Percentiles rank a stretch among this genome's conserved stretches.
Evolutionary conservation across 257 asterid genomes (phyloP).

Genomic region (Solanum tarijense): DNA sequence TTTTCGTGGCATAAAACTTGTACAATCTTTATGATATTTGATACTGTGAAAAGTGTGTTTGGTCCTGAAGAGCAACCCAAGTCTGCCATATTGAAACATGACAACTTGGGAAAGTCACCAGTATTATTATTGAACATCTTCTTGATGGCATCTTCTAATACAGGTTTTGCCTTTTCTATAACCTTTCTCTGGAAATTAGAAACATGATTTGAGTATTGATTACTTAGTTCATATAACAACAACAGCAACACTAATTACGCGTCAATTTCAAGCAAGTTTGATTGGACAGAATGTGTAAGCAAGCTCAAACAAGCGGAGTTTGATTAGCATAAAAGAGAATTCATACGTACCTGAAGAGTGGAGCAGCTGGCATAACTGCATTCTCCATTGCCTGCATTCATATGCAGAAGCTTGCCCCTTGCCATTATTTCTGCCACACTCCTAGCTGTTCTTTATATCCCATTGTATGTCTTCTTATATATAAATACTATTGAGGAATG

Average conservation of each 20-base stretch:
- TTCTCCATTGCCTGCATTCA: constrained; percentile 20
- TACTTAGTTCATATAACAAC: not conserved
- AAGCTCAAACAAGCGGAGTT: not conserved
- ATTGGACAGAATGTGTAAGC: not conserved
- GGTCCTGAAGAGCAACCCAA: constrained; percentile 42
- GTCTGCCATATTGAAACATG: constrained; percentile 18
- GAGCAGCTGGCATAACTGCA: constrained; percentile 27
- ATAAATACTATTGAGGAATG: not conserved
- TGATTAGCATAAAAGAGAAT: not conserved
- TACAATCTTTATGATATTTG: not conserved
- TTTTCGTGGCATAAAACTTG: not conserved
- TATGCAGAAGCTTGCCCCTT: not conserved
- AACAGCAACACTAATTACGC: not conserved
- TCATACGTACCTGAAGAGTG: constrained; percentile 10
- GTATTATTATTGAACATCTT: not conserved
- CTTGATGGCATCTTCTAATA: constrained; percentile 9
- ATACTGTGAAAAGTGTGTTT: constrained; percentile 7
- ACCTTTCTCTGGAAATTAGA: not conserved
- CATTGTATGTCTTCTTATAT: not conserved
- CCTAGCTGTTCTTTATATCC: not conserved
- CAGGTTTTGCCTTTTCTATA: not conserved
- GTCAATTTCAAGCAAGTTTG: not conserved
- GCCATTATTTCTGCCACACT: constrained; percentile 2
- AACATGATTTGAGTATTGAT: not conserved
- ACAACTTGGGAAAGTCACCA: not conserved